Evolutionary conservation across 768 basidiomycete genomes (phyloP), one percentile per base, ranked within the genome.

Genomic region (Russula sp.): DNA sequence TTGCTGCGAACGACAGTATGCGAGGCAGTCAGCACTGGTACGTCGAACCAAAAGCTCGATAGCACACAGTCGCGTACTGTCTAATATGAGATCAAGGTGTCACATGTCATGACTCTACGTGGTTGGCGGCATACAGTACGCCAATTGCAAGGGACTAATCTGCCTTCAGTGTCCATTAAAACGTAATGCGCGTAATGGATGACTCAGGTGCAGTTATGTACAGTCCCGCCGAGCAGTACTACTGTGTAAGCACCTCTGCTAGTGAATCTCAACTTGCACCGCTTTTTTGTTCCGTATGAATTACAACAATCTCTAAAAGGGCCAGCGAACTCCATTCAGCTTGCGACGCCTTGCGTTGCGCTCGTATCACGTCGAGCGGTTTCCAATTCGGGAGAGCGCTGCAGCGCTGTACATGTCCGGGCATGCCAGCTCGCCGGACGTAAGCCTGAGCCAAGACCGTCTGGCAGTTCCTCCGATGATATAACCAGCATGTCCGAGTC

Each of bases 11-110:
- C 80, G 64, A 40, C 6, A 38, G 14, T 40, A 90, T 88, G 58
- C 88, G 82, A 96, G 95, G 98, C 36, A 78, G 5, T 87, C 89
- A 0, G 86, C 91, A 4, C 92, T 92, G 0, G 81, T 82, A 7
- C 91, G 82, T 82, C 50, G 83, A 98, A 84, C 82, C 34, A 89
- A 85, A 16, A 98, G 77, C 75, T 99, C 95, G 59, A 99, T 82
- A 32, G 97, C 90, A 22, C 96, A 84, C 30, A 98, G 76, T 14
- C 84, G 80, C 22, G n/a, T n/a, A n/a, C n/a, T n/a, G 93, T 94
- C 16, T 85, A 83, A 2, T 80, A 76, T 32, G 67, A 70, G 24
- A 70, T 51, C 42, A 71, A 14, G 36, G 5, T 68, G 1, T 67
- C 67, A 28, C 76, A 71, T 32, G 75, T 72, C 54, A 83, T 66